Evolutionary conservation across 768 basidiomycete species (phyloP).

Genomic region (Rhodotorula babjevae): DNA sequence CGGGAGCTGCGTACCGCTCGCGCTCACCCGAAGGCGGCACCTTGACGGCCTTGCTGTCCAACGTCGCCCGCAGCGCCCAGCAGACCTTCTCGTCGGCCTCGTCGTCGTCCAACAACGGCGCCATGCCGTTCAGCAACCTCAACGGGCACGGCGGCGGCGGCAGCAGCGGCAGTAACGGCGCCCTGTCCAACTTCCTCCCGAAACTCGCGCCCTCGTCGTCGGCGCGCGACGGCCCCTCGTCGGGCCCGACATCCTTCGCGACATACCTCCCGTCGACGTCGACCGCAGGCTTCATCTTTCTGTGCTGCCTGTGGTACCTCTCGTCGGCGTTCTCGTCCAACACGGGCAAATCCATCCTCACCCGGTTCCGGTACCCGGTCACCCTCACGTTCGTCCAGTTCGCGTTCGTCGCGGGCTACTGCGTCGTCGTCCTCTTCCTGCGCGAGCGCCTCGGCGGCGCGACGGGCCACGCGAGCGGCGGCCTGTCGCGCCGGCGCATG

Average conservation of each 20-base stretch:
- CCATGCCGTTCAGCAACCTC: background rate
- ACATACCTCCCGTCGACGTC: conserved; percentile 12
- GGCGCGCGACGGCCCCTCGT: background rate
- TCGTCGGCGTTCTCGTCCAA: conserved; percentile 91
- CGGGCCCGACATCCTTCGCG: background rate
- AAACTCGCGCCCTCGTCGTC: background rate
- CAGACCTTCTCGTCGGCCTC: background rate
- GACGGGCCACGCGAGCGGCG: conserved; percentile 1
- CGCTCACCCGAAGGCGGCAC: conserved; percentile 1
- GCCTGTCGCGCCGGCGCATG: conserved; percentile 10
- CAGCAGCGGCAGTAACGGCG: no score
- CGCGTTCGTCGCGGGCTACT: conserved; percentile 84
- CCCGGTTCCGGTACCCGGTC: conserved; percentile 85
- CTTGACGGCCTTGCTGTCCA: conserved; percentile 1
- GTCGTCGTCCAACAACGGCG: background rate
- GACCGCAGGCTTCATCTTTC: conserved; percentile 59
- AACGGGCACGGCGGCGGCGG: background rate
- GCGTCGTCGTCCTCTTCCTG: conserved; percentile 65
- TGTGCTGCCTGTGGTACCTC: conserved; percentile 89
- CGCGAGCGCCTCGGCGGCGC: background rate
- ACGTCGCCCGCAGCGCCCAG: background rate
- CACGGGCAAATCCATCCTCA: conserved; percentile 92
- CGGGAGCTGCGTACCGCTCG: background rate
- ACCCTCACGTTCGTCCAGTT: conserved; percentile 97
- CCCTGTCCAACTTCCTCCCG: background rate